Base-by-base conservation (phyloP, 208 protist genomes). In the Acanthamoeba healyi region DNA sequence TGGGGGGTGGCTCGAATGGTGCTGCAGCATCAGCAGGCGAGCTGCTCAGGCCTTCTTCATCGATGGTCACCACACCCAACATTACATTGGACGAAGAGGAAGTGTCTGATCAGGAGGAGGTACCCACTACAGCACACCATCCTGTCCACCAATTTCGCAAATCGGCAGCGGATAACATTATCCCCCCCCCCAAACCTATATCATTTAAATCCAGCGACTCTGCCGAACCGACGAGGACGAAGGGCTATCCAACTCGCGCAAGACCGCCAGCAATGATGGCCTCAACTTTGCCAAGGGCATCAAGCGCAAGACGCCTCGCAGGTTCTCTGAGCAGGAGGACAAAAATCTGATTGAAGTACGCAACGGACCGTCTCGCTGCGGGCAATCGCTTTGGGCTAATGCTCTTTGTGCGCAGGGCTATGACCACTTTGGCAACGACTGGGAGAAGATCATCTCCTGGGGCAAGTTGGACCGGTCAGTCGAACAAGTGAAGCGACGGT, bases 321-420 rank as follows among this genome's bases (percentile, higher is more conserved):
- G 79, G 44, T 87, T 87, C 44, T 42, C 79, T 15, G 46, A 63
- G 5, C 26, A 61, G 26, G 79, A 87, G 15, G 79, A 87, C 49
- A 87, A 87, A 87, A 87, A 87, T 29, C n/a, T 87, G 0, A 29
- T 87, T 10, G 79, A 87, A 4, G 79, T 58, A 87, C 17, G n/a
- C n/a, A n/a, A n/a, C n/a, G n/a, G n/a, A n/a, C n/a, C n/a, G n/a
- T n/a, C n/a, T n/a, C n/a, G n/a, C n/a, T n/a, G n/a, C n/a, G n/a
- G n/a, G n/a, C n/a, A n/a, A n/a, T n/a, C n/a, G n/a, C n/a, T n/a
- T n/a, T n/a, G n/a, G n/a, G n/a, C n/a, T n/a, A n/a, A n/a, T n/a
- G n/a, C n/a, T n/a, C n/a, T n/a, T n/a, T 5, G 17, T 26, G 22
- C 15, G 49, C 34, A 87, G 79, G 79, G 79, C 46, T 58, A 87